phyloP scores from a whole-genome alignment of 2,329 filamentous ascomycete species.

The Amylocarpus encephaloides region DNA sequence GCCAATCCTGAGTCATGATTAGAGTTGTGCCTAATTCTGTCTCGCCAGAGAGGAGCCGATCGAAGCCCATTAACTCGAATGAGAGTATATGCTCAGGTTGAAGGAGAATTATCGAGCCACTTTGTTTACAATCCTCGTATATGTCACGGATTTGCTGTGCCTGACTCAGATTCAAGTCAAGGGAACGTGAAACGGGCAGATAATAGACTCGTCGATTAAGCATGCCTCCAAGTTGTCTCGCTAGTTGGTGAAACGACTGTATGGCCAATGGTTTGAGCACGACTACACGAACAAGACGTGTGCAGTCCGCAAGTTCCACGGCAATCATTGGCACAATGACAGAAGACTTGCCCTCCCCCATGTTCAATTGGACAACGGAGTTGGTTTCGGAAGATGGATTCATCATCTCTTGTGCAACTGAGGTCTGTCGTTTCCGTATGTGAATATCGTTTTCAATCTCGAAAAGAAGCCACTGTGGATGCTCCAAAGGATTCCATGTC shows the following conservation, averaged over 20 bases:
- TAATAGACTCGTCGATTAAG: conserved; percentile 47
- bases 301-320: conserved; percentile 43
- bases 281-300: conserved; percentile 48
- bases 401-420: conserved; percentile 53
- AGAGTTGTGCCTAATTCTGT: neutral
- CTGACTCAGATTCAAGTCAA: conserved; percentile 32
- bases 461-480: conserved; percentile 56
- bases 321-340: conserved; percentile 63
- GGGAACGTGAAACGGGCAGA: conserved; percentile 51
- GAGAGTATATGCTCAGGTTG: conserved; percentile 61
- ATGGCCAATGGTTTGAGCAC: conserved; percentile 54
- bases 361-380: conserved; percentile 59
- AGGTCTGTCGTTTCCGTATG: conserved; percentile 44
- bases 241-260: conserved; percentile 54
- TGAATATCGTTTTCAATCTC: conserved; percentile 58
- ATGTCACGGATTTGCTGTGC: conserved; percentile 35
- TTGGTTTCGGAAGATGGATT: conserved; percentile 37
- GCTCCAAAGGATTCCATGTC: conserved; percentile 46
- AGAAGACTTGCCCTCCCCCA: conserved; percentile 66
- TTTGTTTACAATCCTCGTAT: conserved; percentile 40
- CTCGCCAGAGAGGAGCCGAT: conserved; percentile 35
- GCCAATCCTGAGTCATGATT: conserved; percentile 36
- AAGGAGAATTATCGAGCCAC: conserved; percentile 50
- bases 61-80: conserved; percentile 54
- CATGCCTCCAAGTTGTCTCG: conserved; percentile 49